Conservation (phyloP, 176 grass and related monocot genomes). For the Alopecurus myosuroides region DNA sequence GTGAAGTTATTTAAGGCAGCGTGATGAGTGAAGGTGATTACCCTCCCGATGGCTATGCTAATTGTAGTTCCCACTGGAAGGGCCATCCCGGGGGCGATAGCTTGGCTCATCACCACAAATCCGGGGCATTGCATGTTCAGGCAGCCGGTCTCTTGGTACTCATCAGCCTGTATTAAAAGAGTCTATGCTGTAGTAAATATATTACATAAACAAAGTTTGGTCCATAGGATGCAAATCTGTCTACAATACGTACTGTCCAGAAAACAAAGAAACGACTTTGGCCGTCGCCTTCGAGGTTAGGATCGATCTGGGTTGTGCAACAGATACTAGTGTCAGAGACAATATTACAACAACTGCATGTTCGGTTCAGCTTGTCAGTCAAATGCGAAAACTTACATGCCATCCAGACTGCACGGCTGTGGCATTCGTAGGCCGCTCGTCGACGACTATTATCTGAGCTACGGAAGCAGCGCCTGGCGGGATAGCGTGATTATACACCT, state of each 20-base stretch:
- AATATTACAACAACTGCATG: background rate
- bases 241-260: background rate
- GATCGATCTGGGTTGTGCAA: background rate
- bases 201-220: background rate
- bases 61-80: background rate
- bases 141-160: background rate
- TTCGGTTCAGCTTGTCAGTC: background rate
- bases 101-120: conserved; percentile 1
- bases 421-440: background rate
- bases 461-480: background rate
- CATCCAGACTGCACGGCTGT: conserved; percentile 6
- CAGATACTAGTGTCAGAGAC: background rate
- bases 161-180: background rate
- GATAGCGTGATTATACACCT: background rate
- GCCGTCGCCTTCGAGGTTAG: background rate
- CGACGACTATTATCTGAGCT: background rate
- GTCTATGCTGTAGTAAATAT: background rate
- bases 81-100: background rate
- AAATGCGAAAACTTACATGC: conserved; percentile 4
- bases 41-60: background rate
- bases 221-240: background rate
- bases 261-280: background rate
- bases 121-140: background rate
- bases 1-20: background rate
- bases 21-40: background rate